phyloP scores from a whole-genome alignment of 176 grass and related monocot species.

The Stipa capillata region DNA sequence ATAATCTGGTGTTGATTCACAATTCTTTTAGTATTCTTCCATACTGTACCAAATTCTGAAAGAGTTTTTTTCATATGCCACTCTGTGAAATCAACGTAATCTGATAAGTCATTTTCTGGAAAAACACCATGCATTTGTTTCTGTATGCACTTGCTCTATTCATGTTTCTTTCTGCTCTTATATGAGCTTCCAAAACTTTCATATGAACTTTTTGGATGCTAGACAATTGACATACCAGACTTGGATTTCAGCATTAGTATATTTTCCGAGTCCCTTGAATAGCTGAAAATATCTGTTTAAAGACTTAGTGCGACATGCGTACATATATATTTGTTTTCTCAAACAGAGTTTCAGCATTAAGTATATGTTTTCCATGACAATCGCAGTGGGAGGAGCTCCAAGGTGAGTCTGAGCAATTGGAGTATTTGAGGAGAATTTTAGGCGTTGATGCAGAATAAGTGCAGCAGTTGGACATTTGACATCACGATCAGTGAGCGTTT shows the following conservation, averaged over 20 bases:
- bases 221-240: neutral
- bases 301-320: neutral
- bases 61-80: neutral
- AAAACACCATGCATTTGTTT: neutral
- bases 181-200: neutral
- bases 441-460: slow-evolving; percentile 39
- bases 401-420: slow-evolving; percentile 72
- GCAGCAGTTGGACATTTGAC: neutral
- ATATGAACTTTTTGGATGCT: neutral
- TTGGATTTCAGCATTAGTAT: neutral
- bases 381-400: slow-evolving; percentile 81
- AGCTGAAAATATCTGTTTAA: neutral
- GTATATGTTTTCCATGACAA: neutral
- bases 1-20: neutral
- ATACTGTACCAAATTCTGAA: neutral
- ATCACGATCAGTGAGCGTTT: neutral
- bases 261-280: neutral
- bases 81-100: neutral
- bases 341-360: no score
- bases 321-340: no score
- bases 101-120: neutral
- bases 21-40: neutral
- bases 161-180: neutral
- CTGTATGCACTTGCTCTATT: neutral
- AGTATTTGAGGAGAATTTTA: slow-evolving; percentile 84